Conservation (phyloP, 768 basidiomycete genomes). For the Panaeolus cyanescens region DNA sequence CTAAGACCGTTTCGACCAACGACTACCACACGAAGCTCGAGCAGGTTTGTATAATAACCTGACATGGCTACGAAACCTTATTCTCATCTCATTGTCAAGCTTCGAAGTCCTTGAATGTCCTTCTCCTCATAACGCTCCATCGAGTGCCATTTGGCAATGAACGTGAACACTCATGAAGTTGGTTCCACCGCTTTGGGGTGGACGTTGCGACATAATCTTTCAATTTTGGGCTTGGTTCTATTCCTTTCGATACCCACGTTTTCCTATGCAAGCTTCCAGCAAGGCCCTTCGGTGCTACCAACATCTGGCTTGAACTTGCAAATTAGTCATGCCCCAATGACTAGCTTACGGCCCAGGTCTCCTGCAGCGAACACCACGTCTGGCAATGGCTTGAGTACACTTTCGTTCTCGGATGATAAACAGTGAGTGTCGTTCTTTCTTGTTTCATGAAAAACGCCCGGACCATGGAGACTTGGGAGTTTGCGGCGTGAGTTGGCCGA, state of each 20-base stretch:
- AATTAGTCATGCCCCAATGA: neutral
- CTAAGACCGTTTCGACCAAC: neutral
- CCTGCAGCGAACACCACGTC: constrained; percentile 30
- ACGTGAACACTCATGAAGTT: neutral
- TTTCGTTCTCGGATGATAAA: constrained; percentile 48
- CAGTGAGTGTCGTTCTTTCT: constrained; percentile 33
- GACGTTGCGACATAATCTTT: neutral
- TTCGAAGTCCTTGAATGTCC: neutral
- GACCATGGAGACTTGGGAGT: neutral
- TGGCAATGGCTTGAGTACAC: constrained; percentile 41
- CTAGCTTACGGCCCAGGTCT: constrained; percentile 15
- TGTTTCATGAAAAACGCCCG: neutral
- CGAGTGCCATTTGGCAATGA: neutral
- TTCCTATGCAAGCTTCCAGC: neutral
- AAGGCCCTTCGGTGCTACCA: neutral
- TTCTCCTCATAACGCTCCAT: neutral
- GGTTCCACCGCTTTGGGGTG: neutral
- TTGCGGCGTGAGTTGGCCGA: neutral
- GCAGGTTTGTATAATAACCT: too few relatives aligned
- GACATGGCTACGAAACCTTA: too few relatives aligned
- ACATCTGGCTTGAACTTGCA: neutral
- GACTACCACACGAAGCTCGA: neutral
- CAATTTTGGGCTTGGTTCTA: neutral
- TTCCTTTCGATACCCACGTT: neutral
- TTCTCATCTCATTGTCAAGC: too few relatives aligned